A percentile compares a stretch with the other conserved stretches of the same genome.
These are phyloP conservation scores for Fusarium pininemorale DNA, from an alignment of 2,329 filamentous ascomycete genomes.

Conservation along the genomic window DNA sequence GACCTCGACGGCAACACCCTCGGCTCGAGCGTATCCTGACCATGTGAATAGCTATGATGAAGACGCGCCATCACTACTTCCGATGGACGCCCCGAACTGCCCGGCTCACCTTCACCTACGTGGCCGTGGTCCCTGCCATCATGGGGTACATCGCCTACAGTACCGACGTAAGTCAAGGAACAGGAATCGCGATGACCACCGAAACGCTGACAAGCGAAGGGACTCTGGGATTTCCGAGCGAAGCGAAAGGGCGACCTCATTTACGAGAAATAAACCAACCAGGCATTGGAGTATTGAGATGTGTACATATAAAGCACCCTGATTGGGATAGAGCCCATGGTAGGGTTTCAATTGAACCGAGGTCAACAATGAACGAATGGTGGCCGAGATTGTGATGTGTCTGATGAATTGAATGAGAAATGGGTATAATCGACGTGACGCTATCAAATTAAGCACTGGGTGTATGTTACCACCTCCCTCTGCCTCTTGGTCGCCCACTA, in stretches of 20 bases:
- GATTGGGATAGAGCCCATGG: constrained; percentile 43
- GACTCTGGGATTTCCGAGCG: constrained; percentile 83
- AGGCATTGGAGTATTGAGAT: constrained; percentile 16
- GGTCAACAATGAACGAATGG: constrained; percentile 11
- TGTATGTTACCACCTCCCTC: constrained; percentile 43
- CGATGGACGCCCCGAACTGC: constrained; percentile 89
- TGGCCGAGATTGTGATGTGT: constrained; percentile 13
- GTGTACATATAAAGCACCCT: constrained; percentile 55
- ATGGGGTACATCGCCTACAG: constrained; percentile 78
- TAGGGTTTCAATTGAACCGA: constrained; percentile 31
- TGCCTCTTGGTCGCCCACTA: constrained; percentile 41
- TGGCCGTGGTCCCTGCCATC: constrained; percentile 74
- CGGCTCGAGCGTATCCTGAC: constrained; percentile 35
- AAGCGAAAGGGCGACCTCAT: constrained; percentile 91
- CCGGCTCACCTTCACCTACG: constrained; percentile 80
- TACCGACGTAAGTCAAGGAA: constrained; percentile 77
- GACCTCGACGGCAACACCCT: constrained; percentile 10
- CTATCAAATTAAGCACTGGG: constrained; percentile 2
- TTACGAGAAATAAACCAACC: constrained; percentile 71
- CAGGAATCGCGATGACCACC: not conserved
- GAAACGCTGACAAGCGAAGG: constrained; percentile 62
- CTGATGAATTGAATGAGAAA: constrained; percentile 3
- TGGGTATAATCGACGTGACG: constrained; percentile 44
- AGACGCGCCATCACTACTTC: constrained; percentile 93
- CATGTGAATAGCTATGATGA: constrained; percentile 73